These are phyloP conservation scores for Monosporozyma yasuniensis DNA, from an alignment of 805 yeast genomes.

Conservation along the genomic window DNA sequence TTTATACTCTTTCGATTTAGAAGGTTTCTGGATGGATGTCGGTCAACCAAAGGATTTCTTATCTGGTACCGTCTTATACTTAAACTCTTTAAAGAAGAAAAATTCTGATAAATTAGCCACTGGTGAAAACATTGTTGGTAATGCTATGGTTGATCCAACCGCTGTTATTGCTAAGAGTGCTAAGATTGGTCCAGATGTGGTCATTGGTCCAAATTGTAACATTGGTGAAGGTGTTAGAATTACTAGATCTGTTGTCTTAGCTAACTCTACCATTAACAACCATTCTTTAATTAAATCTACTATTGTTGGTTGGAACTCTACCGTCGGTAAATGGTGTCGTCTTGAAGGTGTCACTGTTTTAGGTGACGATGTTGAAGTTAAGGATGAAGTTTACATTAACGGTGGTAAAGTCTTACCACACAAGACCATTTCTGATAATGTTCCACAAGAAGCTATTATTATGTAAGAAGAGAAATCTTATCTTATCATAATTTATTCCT, in stretches of 20 bases:
- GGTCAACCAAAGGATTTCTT: conserved; percentile 99
- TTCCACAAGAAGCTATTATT: conserved; percentile 95
- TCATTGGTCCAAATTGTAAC: conserved; percentile 90
- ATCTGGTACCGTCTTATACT: conserved; percentile 88
- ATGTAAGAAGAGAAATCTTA: conserved; percentile 47
- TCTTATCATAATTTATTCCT: background rate
- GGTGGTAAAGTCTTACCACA: conserved; percentile 99
- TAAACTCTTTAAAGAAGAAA: conserved; percentile 78
- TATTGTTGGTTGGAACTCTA: conserved; percentile 98
- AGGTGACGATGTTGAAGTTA: conserved; percentile 98
- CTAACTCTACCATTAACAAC: conserved; percentile 86
- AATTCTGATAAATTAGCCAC: conserved; percentile 58
- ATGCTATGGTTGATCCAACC: conserved; percentile 88
- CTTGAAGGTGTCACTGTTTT: conserved; percentile 94
- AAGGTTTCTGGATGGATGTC: conserved; percentile 99
- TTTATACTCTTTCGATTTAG: conserved; percentile 91
- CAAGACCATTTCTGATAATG: conserved; percentile 91
- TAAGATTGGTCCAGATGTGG: conserved; percentile 96
- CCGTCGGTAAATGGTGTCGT: conserved; percentile 98
- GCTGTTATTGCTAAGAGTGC: conserved; percentile 90
- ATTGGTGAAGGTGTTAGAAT: conserved; percentile 98
- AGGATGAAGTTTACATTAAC: conserved; percentile 96
- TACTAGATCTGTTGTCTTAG: conserved; percentile 86
- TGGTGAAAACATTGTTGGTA: conserved; percentile 73
- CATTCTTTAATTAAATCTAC: conserved; percentile 98